Evolutionary conservation across 352 stramenopile species (phyloP).

Genomic region (Lagenidium giganteum): DNA sequence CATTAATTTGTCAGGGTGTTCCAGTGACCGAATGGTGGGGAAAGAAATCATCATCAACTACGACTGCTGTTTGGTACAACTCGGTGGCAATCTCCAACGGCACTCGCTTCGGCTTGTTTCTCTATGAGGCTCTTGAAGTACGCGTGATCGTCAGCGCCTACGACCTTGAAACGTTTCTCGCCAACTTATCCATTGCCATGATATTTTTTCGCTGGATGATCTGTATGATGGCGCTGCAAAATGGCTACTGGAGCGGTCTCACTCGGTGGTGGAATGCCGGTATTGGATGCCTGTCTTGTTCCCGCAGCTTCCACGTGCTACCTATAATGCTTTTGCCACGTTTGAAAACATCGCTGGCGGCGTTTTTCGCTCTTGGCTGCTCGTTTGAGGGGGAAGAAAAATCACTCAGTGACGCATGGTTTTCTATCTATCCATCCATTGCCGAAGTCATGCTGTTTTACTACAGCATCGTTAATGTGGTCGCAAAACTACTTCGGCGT

Average conservation of each 20-base stretch:
- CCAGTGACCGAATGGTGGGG: conserved; percentile 4
- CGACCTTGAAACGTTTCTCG: conserved; percentile 25
- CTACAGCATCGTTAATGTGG: conserved; percentile 23
- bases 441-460: conserved; percentile 16
- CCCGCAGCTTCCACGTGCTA: conserved; percentile 16
- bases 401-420: conserved; percentile 16
- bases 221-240: conserved; percentile 17
- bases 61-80: conserved; percentile 7
- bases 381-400: conserved; percentile 11
- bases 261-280: conserved; percentile 11
- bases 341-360: conserved; percentile 11
- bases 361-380: conserved; percentile 14
- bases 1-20: too few relatives aligned
- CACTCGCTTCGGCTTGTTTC: conserved; percentile 13
- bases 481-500: conserved; percentile 10
- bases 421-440: conserved; percentile 21
- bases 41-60: conserved; percentile 3
- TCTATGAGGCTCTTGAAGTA: neutral
- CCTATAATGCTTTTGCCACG: conserved; percentile 16
- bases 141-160: conserved; percentile 18
- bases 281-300: conserved; percentile 14
- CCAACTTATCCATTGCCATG: conserved; percentile 20
- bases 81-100: conserved; percentile 18
- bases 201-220: conserved; percentile 25
- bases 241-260: conserved; percentile 1